phyloP scores from a whole-genome alignment of 2,329 filamentous ascomycete species.

The Tolypocladium amazonense region DNA sequence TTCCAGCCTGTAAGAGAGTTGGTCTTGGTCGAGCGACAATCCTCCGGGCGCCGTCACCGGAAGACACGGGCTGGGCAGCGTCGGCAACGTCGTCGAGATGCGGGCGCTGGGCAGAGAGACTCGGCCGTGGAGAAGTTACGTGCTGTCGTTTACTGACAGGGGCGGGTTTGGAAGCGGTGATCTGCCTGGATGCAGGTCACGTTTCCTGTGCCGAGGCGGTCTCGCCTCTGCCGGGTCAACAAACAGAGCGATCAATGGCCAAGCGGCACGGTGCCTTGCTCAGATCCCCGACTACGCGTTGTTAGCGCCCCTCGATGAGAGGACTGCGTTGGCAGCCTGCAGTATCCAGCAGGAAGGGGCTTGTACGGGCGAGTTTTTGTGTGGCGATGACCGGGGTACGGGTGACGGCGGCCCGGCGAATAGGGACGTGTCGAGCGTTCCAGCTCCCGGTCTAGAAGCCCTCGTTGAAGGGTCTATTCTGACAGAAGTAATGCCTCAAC shows the following conservation, averaged over 20 bases:
- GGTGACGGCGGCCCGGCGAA: background rate
- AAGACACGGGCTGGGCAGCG: background rate
- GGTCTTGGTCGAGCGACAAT: conserved; percentile 40
- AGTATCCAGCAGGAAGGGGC: background rate
- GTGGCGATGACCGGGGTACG: conserved; percentile 6
- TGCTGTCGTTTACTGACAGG: background rate
- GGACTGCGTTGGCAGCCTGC: conserved; percentile 1
- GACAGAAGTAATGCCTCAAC: background rate
- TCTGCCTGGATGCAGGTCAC: background rate
- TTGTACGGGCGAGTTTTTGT: conserved; percentile 1
- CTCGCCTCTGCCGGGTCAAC: background rate
- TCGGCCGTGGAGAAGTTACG: background rate
- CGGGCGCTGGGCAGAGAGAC: background rate
- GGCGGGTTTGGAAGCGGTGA: background rate
- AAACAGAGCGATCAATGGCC: background rate
- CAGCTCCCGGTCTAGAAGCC: background rate
- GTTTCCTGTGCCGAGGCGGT: background rate
- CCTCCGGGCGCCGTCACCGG: conserved; percentile 31
- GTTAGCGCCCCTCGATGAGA: background rate
- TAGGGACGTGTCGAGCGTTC: background rate
- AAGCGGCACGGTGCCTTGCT: background rate
- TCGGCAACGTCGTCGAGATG: conserved; percentile 2
- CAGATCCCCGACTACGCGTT: background rate
- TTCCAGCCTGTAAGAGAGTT: conserved; percentile 52
- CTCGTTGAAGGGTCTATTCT: background rate